Percentiles rank a stretch among this genome's conserved stretches.
These are phyloP conservation scores for Tetrastigma voinierianum DNA, from an alignment of 164 flowering plant species.

Conservation along the genomic window DNA sequence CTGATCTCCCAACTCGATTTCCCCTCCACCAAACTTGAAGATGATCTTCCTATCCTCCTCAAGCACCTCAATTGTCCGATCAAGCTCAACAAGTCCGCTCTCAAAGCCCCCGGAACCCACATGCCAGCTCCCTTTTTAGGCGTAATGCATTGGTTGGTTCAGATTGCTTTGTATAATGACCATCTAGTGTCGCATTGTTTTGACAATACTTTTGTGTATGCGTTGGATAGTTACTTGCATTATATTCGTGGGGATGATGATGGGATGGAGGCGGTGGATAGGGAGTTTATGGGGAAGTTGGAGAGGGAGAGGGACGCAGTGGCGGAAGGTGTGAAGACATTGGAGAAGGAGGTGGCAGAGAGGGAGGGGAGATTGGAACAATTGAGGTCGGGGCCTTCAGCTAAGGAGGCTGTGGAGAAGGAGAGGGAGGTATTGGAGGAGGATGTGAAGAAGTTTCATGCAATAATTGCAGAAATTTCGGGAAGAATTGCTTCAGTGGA, in stretches of 20 bases:
- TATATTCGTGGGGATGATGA: conserved; percentile 67
- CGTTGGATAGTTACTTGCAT: conserved; percentile 38
- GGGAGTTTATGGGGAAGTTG: conserved; percentile 37
- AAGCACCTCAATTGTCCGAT: conserved; percentile 55
- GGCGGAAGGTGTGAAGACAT: conserved; percentile 21
- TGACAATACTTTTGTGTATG: conserved; percentile 19
- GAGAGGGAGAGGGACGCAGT: conserved; percentile 30
- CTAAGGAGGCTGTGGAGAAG: conserved; percentile 57
- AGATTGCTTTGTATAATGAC: conserved; percentile 43
- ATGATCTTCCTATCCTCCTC: conserved; percentile 55
- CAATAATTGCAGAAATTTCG: conserved; percentile 38
- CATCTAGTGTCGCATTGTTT: background rate
- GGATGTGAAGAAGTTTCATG: conserved; percentile 67
- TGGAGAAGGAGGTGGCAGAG: conserved; percentile 41
- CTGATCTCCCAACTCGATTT: conserved; percentile 50
- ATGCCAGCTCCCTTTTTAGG: conserved; percentile 70
- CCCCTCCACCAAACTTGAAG: conserved; percentile 48
- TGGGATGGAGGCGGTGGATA: conserved; percentile 42
- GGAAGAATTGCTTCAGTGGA: conserved; percentile 31
- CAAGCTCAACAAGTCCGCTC: conserved; percentile 66
- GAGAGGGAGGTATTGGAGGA: conserved; percentile 54
- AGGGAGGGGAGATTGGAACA: conserved; percentile 38
- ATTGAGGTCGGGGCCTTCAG: conserved; percentile 51
- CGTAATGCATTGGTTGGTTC: conserved; percentile 84
- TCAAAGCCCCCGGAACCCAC: conserved; percentile 81